A percentile compares a stretch with the other conserved stretches of the same genome.
These are phyloP conservation scores for Solanum lycopersicoides DNA, from an alignment of 257 asterid genomes.

Conservation along the genomic window DNA sequence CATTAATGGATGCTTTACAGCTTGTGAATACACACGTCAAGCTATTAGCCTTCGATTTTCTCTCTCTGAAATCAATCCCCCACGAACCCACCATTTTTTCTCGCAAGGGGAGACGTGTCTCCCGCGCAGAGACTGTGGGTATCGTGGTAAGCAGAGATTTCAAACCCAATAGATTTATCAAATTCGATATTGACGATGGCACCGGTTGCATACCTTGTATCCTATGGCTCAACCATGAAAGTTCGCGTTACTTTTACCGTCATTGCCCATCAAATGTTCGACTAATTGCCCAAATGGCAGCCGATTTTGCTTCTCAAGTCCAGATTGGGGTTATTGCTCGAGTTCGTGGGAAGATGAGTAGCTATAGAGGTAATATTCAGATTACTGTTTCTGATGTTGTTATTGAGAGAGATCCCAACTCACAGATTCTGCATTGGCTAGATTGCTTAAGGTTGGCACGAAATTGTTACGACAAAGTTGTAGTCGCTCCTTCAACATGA, in stretches of 20 bases:
- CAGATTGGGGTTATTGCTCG: constrained; percentile 65
- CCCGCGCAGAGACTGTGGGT: constrained; percentile 65
- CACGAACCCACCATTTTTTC: constrained; percentile 24
- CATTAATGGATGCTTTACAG: constrained; percentile 20
- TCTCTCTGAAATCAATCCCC: constrained; percentile 24
- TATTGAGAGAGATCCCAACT: constrained; percentile 65
- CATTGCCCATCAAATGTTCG: constrained; percentile 69
- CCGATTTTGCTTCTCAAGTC: constrained; percentile 23
- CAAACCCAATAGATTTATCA: constrained; percentile 53
- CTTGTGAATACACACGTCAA: constrained; percentile 44
- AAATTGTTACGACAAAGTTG: constrained; percentile 23
- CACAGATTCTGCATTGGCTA: constrained; percentile 67
- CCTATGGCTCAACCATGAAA: constrained; percentile 66
- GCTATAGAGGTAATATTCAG: constrained; percentile 42
- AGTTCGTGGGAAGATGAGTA: constrained; percentile 63
- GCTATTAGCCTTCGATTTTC: constrained; percentile 50
- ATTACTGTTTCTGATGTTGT: constrained; percentile 68
- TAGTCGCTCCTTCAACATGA: background rate
- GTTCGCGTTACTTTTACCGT: constrained; percentile 47
- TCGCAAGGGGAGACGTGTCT: constrained; percentile 32
- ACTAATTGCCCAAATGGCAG: constrained; percentile 40
- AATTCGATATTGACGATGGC: constrained; percentile 61
- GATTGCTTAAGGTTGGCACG: constrained; percentile 39
- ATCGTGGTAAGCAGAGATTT: constrained; percentile 43
- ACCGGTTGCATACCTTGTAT: constrained; percentile 69